Evolutionary conservation across 176 grass and related monocot genomes (phyloP), one percentile per base, ranked within the genome.

Genomic region (bread wheat (Triticum aestivum)): DNA sequence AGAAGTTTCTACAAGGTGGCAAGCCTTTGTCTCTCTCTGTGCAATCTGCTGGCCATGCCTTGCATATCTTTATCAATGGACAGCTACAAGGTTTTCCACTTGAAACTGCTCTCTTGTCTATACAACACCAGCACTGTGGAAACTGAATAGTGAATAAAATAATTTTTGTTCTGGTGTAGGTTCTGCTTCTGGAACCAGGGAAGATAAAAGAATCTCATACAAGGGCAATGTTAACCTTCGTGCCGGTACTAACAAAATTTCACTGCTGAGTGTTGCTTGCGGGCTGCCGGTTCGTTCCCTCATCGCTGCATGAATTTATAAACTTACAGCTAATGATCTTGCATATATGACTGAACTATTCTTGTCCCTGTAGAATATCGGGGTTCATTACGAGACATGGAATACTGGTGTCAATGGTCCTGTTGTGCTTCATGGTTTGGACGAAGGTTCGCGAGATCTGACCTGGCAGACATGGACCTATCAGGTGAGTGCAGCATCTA

Each of bases 391-490:
- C 75, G 97, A 99, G 80, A 88, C 90, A 0, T 99, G 97, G 97
- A 99, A 79, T 86, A 99, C 97, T 44, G 97, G 97, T 78, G 94
- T 99, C 65, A 78, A 86, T 42, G 97, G 97, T 64, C 97, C 97
- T 70, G 92, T 99, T 76, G 87, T 93, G 73, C 81, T 99, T 82
- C 94, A 94, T 80, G 85, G 97, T 26, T 78, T 99, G 89, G 77
- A 96, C 24, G 92, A 96, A 91, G 92, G 89, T 61, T 96, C 82
- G 21, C 92, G 83, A 85, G 97, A 99, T 71, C 87, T 99, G 68
- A 99, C 97, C 27, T 99, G 97, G 97, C 92, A 96, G 26, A 86
- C 90, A 27, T 99, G 97, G 97, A 94, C 92, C 68, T 99, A 99
- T 82, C 97, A 99, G 92, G 94, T 94, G 64, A 52, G 13, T 82